These are phyloP conservation scores for Endocalyx cinctus DNA, from an alignment of 2,329 filamentous ascomycete species.

Conservation along the genomic window DNA sequence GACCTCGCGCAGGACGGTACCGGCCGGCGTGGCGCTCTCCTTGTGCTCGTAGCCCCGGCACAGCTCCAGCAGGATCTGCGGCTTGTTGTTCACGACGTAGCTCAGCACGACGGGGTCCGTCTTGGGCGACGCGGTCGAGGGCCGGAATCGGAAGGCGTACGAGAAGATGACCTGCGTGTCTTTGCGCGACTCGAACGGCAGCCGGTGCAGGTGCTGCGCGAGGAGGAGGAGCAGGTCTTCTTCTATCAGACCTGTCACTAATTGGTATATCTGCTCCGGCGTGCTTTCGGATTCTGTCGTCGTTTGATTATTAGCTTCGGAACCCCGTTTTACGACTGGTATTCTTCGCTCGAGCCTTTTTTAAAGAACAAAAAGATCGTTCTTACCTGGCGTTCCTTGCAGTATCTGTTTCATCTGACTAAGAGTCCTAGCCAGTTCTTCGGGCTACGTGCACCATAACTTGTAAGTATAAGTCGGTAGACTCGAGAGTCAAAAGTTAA, in stretches of 20 bases:
- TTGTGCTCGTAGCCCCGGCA: constrained; percentile 87
- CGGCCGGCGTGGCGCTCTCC: constrained; percentile 87
- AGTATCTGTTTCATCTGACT: constrained; percentile 88
- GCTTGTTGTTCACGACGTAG: constrained; percentile 81
- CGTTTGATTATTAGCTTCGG: too few relatives aligned
- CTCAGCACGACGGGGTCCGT: constrained; percentile 79
- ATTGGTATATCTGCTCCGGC: constrained; percentile 81
- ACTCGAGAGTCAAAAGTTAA: constrained; percentile 2
- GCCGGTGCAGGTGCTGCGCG: constrained; percentile 72
- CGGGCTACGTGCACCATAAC: constrained; percentile 52
- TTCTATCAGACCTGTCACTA: constrained; percentile 79
- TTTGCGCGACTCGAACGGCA: constrained; percentile 95
- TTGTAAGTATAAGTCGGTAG: constrained; percentile 12
- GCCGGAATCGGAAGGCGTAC: constrained; percentile 86
- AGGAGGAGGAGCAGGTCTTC: constrained; percentile 86
- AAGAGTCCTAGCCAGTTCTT: constrained; percentile 82
- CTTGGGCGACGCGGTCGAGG: constrained; percentile 59
- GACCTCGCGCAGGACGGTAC: constrained; percentile 82
- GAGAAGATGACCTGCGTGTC: constrained; percentile 95
- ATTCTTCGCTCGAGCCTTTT: too few relatives aligned
- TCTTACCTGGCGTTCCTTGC: constrained; percentile 83
- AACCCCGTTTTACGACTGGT: too few relatives aligned
- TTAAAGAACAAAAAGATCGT: too few relatives aligned
- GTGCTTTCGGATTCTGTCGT: constrained; percentile 73
- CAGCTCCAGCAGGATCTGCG: constrained; percentile 81